These are phyloP conservation scores for Aspergillus olivimuriae DNA, from an alignment of 495 filamentous ascomycete genomes.

Conservation along the genomic window DNA sequence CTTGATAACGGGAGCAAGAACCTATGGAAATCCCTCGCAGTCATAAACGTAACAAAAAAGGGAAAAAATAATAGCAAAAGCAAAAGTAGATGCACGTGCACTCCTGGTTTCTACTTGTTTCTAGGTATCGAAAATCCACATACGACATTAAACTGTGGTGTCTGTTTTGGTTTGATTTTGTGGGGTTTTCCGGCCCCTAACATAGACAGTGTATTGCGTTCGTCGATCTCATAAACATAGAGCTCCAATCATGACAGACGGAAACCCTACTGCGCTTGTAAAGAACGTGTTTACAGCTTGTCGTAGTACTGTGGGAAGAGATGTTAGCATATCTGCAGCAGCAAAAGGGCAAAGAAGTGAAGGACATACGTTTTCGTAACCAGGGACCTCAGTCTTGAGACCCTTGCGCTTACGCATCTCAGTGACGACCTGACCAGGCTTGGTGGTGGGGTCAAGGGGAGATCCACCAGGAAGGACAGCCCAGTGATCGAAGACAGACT, in stretches of 20 bases:
- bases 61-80: constrained; percentile 20
- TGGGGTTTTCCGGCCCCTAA: constrained; percentile 19
- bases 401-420: constrained; percentile 98
- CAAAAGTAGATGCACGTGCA: constrained; percentile 22
- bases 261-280: constrained; percentile 27
- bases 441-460: constrained; percentile 76
- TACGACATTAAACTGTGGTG: constrained; percentile 21
- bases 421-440: constrained; percentile 78
- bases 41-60: constrained; percentile 26
- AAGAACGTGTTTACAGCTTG: constrained; percentile 74
- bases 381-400: constrained; percentile 90
- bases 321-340: constrained; percentile 45
- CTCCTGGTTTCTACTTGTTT: constrained; percentile 24
- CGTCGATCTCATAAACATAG: constrained; percentile 46
- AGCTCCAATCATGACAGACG: constrained; percentile 32
- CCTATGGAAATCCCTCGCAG: constrained; percentile 20
- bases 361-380: constrained; percentile 83
- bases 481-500: constrained; percentile 98
- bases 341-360: neutral
- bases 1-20: constrained; percentile 19
- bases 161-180: constrained; percentile 23
- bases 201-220: constrained; percentile 44
- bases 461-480: constrained; percentile 90
- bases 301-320: constrained; percentile 76
- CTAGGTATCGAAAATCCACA: constrained; percentile 25